Percentiles rank a stretch among this genome's conserved stretches.
Conservation (phyloP, 306 rosid genomes). For the Begonia loranthoides region DNA sequence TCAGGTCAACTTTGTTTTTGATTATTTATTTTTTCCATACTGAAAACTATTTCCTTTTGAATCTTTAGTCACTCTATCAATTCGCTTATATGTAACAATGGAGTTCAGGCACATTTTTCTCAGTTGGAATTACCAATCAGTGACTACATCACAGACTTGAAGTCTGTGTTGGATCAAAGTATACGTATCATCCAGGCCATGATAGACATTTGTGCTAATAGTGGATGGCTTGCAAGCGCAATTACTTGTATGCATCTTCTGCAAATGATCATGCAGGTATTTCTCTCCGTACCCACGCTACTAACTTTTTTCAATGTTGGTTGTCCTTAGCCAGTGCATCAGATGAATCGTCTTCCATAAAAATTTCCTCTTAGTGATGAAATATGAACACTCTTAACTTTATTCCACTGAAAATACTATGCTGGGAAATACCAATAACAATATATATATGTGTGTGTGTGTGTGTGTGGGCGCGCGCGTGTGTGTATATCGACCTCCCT, state of each 20-base stretch:
- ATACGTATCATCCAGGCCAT: conserved; percentile 94
- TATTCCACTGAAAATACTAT: too few species aligned
- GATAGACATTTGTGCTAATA: conserved; percentile 94
- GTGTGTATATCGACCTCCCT: too few species aligned
- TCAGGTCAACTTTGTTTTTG: conserved; percentile 50
- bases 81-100: conserved; percentile 9
- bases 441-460: too few species aligned
- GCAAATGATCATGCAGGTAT: conserved; percentile 98
- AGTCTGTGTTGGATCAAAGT: conserved; percentile 94
- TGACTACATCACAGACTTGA: conserved; percentile 85
- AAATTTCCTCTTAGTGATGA: too few species aligned
- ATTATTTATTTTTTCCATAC: conserved; percentile 8
- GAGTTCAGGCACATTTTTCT: conserved; percentile 78
- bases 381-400: too few species aligned
- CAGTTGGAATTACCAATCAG: conserved; percentile 86
- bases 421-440: too few species aligned
- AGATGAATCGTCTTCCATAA: not conserved
- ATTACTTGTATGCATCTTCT: conserved; percentile 84
- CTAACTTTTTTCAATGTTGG: not conserved
- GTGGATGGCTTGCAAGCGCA: conserved; percentile 92
- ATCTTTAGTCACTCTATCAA: conserved; percentile 3
- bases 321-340: not conserved
- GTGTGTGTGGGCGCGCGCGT: too few species aligned
- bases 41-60: conserved; percentile 7
- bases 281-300: conserved; percentile 3